Evolutionary conservation across 352 stramenopile genomes (phyloP), one percentile per base, ranked within the genome.

Genomic region (Globisporangium lucens): DNA sequence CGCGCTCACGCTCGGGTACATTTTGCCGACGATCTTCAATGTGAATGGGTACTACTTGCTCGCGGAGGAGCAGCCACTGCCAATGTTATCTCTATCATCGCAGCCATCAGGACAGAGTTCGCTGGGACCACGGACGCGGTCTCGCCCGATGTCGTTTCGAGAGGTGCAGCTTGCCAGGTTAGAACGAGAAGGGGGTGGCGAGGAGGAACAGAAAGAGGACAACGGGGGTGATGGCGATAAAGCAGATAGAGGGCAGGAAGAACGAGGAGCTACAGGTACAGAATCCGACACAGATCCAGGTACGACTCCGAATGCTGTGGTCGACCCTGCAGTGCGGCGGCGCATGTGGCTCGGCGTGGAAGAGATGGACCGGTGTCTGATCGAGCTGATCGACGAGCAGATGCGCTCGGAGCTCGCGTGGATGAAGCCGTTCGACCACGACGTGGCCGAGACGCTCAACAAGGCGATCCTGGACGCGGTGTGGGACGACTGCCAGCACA

Each of bases 401-500:
- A 68, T 77, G 56, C 67, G 74, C 13, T 71, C 75, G 1, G 78
- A 85, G 24, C 64, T 82, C 24, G 38, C 60, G 20, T 66, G 55
- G 33, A 38, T 95, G 3, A 33, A 78, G 24, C 53, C 61, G 0
- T 92, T 91, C 58, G 84, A 94, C 70, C 77, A 88, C 27, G 68
- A 84, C 56, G 66, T 80, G 27, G 85, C 84, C 17, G 85, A 95
- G 49, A 74, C 76, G 20, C 75, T 95, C 29, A 93, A 94, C 66
- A 71, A 78, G 8, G 81, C 84, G 3, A 89, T 95, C 27, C 67
- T 95, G 8, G 83, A 92, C 68, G 87, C 85, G 4, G 85, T 95
- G 4, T 95, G 87, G 87, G 82, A 93, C 63, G 86, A 93, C 65
- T 94, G 86, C 61, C 74, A 92, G 58, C 85, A 95, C 66, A 94